These are phyloP conservation scores for Coniosporium tulheliwenetii DNA, from an alignment of 2,329 filamentous ascomycete genomes.

Conservation along the genomic window DNA sequence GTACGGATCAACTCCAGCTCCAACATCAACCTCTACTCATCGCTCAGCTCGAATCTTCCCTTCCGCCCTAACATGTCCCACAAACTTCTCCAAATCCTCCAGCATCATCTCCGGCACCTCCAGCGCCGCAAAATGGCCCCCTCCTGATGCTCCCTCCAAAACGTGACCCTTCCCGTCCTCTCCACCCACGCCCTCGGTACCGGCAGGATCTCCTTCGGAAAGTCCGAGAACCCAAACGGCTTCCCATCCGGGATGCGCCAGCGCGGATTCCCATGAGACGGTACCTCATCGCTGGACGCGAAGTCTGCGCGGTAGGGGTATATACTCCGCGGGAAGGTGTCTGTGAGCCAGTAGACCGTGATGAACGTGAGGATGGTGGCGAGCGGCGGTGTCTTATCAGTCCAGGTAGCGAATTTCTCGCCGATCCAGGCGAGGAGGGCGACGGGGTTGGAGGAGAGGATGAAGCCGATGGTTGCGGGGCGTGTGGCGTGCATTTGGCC, in stretches of 20 bases:
- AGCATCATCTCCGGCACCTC: constrained; percentile 9
- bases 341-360: constrained; percentile 40
- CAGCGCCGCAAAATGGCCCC: constrained; percentile 23
- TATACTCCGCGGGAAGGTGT: constrained; percentile 29
- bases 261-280: constrained; percentile 6
- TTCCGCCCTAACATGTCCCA: constrained; percentile 3
- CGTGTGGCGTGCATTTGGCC: constrained; percentile 36
- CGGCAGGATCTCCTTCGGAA: constrained; percentile 24
- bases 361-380: constrained; percentile 31
- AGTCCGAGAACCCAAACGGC: constrained; percentile 27
- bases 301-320: constrained; percentile 29
- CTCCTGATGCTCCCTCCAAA: constrained; percentile 20
- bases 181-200: constrained; percentile 21
- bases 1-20: too few relatives aligned
- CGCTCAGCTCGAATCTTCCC: not conserved
- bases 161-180: constrained; percentile 21
- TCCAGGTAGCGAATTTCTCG: constrained; percentile 41
- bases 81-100: constrained; percentile 7
- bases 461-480: constrained; percentile 40
- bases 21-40: too few relatives aligned
- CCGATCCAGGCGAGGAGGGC: constrained; percentile 43
- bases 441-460: constrained; percentile 36
- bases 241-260: constrained; percentile 17
- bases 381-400: constrained; percentile 25
- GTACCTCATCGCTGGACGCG: not conserved